Evolutionary conservation across 306 rosid species (phyloP).

Genomic region (Hippophae gyantsensis): DNA sequence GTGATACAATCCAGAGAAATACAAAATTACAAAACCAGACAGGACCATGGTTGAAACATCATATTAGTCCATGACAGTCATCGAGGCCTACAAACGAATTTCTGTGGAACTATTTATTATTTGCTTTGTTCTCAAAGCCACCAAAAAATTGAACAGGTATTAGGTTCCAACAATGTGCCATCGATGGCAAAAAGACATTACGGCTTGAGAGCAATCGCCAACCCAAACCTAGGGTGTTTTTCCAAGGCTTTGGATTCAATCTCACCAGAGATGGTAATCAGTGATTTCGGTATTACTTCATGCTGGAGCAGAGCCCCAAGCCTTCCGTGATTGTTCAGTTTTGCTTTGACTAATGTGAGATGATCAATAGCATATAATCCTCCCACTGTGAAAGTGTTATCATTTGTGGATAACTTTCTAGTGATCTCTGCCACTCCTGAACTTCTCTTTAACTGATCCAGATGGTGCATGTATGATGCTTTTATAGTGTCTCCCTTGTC

Average conservation of each 20-base stretch:
- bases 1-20: background rate
- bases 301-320: constrained; percentile 87
- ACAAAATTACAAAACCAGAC: constrained; percentile 19
- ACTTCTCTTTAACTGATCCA: constrained; percentile 63
- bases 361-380: constrained; percentile 70
- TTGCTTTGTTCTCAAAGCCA: too few species aligned
- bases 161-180: constrained; percentile 15
- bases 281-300: constrained; percentile 79
- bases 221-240: constrained; percentile 71
- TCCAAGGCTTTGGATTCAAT: constrained; percentile 78
- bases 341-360: constrained; percentile 71
- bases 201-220: constrained; percentile 87
- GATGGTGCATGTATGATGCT: constrained; percentile 69
- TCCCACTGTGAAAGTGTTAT: constrained; percentile 83
- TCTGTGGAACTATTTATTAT: too few species aligned
- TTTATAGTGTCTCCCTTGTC: constrained; percentile 86
- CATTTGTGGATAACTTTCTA: constrained; percentile 71
- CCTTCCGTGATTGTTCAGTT: constrained; percentile 73
- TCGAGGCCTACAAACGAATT: too few species aligned
- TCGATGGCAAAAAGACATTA: constrained; percentile 24
- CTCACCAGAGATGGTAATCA: constrained; percentile 81
- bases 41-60: too few species aligned
- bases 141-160: too few species aligned
- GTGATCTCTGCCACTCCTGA: constrained; percentile 70
- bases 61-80: too few species aligned